Percentiles rank a stretch among this genome's conserved stretches.
phyloP scores from a whole-genome alignment of 768 basidiomycete species.

The Hypsizygus marmoreus region DNA sequence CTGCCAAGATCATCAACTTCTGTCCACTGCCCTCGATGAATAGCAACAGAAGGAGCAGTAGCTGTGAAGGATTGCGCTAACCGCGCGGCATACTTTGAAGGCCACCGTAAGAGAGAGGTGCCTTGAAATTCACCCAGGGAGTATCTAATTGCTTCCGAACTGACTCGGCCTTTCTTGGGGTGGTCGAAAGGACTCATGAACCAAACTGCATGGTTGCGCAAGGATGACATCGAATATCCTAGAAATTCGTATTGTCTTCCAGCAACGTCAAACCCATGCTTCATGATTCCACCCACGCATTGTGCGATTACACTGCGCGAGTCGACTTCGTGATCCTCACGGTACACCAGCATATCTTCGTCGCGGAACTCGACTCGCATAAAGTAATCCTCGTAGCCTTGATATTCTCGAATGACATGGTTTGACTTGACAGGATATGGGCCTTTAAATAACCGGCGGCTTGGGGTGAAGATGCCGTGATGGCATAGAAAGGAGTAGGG shows the following conservation, averaged over 20 bases:
- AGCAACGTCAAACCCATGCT: slow-evolving; percentile 39
- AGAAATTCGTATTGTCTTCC: slow-evolving; percentile 48
- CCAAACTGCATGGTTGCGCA: slow-evolving; percentile 49
- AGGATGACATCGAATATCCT: slow-evolving; percentile 55
- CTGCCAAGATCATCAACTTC: background rate
- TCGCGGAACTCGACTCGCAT: slow-evolving; percentile 51
- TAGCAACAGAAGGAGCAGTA: background rate
- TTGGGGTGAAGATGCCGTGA: background rate
- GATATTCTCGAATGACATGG: slow-evolving; percentile 30
- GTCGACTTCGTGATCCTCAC: slow-evolving; percentile 26
- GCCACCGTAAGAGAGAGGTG: background rate
- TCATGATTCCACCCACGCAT: too few species aligned
- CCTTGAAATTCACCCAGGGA: background rate
- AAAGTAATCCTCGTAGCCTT: slow-evolving; percentile 41
- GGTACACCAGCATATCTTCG: slow-evolving; percentile 33
- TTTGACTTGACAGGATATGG: slow-evolving; percentile 17
- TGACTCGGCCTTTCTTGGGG: background rate
- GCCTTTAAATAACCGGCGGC: background rate
- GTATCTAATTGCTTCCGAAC: background rate
- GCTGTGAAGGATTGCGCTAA: background rate
- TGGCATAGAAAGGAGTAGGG: background rate
- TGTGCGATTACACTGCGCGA: too few species aligned
- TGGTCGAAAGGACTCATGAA: slow-evolving; percentile 46
- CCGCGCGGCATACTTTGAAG: background rate
- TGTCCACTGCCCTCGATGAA: background rate